A percentile compares a stretch with the other conserved stretches of the same genome.
phyloP scores from a whole-genome alignment of 2,329 filamentous ascomycete genomes.

The Fusarium fracticaudum region DNA sequence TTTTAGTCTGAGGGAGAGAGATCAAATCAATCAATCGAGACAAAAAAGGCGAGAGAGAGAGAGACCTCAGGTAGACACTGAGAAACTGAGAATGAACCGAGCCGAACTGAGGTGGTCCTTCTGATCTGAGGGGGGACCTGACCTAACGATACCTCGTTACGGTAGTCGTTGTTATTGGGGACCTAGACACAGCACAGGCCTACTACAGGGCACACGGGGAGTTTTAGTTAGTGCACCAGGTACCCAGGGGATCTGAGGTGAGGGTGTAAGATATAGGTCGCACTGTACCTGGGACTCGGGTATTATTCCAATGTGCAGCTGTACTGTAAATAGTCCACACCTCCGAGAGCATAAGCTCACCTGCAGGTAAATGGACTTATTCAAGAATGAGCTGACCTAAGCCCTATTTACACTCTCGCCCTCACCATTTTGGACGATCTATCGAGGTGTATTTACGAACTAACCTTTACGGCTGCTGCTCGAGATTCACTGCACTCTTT shows the following conservation, averaged over 20 bases:
- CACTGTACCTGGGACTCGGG: slow-evolving; percentile 12
- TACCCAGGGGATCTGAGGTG: slow-evolving; percentile 7
- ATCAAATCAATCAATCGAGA: slow-evolving; percentile 20
- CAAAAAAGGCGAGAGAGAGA: background rate
- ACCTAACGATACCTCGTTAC: slow-evolving; percentile 16
- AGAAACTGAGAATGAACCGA: background rate
- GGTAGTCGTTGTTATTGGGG: slow-evolving; percentile 34
- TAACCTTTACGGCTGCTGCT: background rate
- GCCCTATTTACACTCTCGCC: background rate
- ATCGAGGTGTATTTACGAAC: background rate
- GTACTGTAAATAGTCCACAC: slow-evolving; percentile 25
- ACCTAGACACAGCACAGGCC: slow-evolving; percentile 28
- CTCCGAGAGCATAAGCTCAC: slow-evolving; percentile 32
- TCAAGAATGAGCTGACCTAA: slow-evolving; percentile 26
- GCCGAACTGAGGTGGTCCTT: slow-evolving; percentile 19
- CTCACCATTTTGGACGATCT: background rate
- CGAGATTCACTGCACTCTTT: background rate
- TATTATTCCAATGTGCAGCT: background rate
- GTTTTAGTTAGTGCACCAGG: slow-evolving; percentile 29
- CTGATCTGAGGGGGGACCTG: slow-evolving; percentile 30
- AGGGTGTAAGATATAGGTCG: background rate
- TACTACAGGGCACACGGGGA: slow-evolving; percentile 28
- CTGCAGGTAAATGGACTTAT: slow-evolving; percentile 12
- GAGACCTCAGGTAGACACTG: slow-evolving; percentile 1
- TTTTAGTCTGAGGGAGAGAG: slow-evolving; percentile 36